Percentiles rank a stretch among this genome's conserved stretches.
Evolutionary conservation across 108 stramenopile genomes (phyloP).

Genomic region (Stephanodiscus minutulus): DNA sequence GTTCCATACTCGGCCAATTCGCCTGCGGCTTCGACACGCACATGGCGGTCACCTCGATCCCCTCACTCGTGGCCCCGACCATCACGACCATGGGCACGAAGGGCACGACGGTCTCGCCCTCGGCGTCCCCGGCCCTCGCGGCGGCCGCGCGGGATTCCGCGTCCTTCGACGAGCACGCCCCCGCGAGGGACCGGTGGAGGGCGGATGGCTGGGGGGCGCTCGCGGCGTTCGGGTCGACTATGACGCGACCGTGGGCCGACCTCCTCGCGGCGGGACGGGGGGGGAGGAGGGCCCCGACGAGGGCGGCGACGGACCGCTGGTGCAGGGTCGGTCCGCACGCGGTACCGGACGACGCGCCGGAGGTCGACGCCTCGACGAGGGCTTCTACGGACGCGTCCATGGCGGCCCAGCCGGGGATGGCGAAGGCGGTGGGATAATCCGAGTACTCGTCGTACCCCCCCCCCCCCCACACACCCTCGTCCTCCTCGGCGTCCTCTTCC

Average conservation of each 20-base stretch:
- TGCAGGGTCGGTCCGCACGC: conserved; percentile 57
- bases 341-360: conserved; percentile 2
- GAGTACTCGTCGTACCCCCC: conserved; percentile 48
- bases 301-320: conserved; percentile 69
- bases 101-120: conserved; percentile 12
- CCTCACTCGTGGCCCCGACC: conserved; percentile 32
- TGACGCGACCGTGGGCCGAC: conserved; percentile 6
- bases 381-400: conserved; percentile 69
- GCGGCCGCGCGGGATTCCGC: conserved; percentile 25
- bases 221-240: conserved; percentile 4
- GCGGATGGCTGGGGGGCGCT: conserved; percentile 57
- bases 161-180: conserved; percentile 22
- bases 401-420: conserved; percentile 72
- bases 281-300: conserved; percentile 62
- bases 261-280: conserved; percentile 33
- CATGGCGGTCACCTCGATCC: conserved; percentile 42
- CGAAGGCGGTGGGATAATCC: conserved; percentile 70
- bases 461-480: conserved; percentile 40
- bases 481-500: conserved; percentile 23
- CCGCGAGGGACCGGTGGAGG: conserved; percentile 19
- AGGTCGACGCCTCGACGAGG: conserved; percentile 58
- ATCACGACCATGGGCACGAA: conserved; percentile 32
- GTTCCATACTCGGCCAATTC: conserved; percentile 38
- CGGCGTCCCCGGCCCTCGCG: conserved; percentile 4
- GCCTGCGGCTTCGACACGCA: conserved; percentile 40